Evolutionary conservation across 208 protist genomes (phyloP).

Genomic region (Leishmania amazonensis): DNA sequence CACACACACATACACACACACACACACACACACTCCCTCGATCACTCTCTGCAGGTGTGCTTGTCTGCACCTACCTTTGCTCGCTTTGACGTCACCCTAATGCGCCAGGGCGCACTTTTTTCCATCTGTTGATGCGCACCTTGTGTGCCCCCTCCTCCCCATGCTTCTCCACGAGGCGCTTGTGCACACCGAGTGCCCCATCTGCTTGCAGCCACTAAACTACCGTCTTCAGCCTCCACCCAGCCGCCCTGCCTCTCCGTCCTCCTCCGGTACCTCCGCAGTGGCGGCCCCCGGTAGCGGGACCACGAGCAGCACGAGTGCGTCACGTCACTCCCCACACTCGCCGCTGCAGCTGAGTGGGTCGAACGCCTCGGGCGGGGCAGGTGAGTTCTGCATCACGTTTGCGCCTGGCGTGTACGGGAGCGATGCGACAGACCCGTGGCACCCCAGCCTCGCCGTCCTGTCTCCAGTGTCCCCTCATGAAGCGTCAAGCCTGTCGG

Average conservation of each 20-base stretch:
- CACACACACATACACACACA: no score
- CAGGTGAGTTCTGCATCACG: slow-evolving; percentile 43
- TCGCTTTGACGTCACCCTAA: neutral
- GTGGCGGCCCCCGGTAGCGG: slow-evolving; percentile 4
- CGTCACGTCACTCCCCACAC: neutral
- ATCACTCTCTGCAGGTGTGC: neutral
- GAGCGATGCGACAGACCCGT: slow-evolving; percentile 20
- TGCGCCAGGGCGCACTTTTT: neutral
- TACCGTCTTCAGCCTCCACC: slow-evolving; percentile 13
- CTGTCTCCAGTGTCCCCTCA: neutral
- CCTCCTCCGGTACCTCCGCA: neutral
- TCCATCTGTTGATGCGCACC: neutral
- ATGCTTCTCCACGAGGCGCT: slow-evolving; percentile 44
- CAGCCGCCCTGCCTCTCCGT: slow-evolving; percentile 1
- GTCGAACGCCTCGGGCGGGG: neutral
- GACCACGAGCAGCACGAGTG: neutral
- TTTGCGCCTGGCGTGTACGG: slow-evolving; percentile 46
- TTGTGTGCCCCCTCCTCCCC: neutral
- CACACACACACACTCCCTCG: neutral
- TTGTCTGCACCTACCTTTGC: neutral
- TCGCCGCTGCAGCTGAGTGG: neutral
- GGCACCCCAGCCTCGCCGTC: slow-evolving; percentile 11
- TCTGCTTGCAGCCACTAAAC: slow-evolving; percentile 75
- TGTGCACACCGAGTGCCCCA: slow-evolving; percentile 61
- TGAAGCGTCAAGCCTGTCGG: neutral